These are phyloP conservation scores for Monocercomonoides exilis DNA, from an alignment of 78 protist species.

Conservation along the genomic window DNA sequence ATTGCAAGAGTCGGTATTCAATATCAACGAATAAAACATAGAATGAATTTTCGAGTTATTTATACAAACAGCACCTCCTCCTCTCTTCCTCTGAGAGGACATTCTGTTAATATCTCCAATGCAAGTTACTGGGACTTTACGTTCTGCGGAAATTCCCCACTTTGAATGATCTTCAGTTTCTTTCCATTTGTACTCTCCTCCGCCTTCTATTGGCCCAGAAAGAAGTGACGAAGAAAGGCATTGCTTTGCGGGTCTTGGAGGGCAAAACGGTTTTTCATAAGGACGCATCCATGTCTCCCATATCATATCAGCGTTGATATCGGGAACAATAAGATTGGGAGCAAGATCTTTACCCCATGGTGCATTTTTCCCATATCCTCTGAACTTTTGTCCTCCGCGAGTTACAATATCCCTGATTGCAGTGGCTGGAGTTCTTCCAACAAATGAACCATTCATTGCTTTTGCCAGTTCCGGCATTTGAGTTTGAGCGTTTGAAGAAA, in stretches of 20 bases:
- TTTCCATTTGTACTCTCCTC: not conserved
- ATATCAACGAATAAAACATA: too few species aligned
- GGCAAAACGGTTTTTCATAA: not conserved
- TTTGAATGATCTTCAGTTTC: conserved; percentile 16
- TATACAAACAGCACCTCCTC: not conserved
- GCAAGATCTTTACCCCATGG: not conserved
- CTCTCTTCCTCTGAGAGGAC: not conserved
- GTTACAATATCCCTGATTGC: not conserved
- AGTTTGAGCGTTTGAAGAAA: not conserved
- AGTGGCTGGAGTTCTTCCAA: not conserved
- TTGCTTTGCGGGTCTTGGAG: not conserved
- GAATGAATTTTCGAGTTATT: not conserved
- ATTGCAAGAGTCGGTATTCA: too few species aligned
- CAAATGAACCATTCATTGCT: not conserved
- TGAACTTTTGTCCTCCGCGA: too few species aligned
- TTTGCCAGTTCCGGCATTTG: not conserved
- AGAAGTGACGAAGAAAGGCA: not conserved
- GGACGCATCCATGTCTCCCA: conserved; percentile 16
- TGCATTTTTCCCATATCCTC: not conserved
- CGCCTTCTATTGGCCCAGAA: not conserved
- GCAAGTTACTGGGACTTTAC: too few species aligned
- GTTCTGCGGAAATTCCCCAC: conserved; percentile 13
- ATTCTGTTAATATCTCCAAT: conserved; percentile 8
- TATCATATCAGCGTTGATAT: not conserved
- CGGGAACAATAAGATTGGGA: not conserved